Evolutionary conservation across 129 eudicot genomes (phyloP).

Genomic region (Artemisia argyi): DNA sequence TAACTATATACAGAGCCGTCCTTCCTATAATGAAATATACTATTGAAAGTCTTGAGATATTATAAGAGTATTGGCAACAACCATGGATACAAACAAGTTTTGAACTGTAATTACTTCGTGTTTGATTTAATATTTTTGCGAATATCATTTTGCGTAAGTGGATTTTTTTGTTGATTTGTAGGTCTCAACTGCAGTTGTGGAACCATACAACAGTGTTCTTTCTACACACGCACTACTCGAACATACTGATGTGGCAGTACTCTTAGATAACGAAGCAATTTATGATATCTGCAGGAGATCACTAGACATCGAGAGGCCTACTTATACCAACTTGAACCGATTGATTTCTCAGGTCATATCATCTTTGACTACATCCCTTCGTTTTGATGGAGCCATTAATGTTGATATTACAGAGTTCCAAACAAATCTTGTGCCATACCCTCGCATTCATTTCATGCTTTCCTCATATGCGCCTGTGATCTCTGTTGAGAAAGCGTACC

Average conservation of each 20-base stretch:
- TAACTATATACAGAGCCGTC: not conserved
- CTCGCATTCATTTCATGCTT: conserved; percentile 87
- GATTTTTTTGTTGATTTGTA: conserved; percentile 1
- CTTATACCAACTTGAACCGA: conserved; percentile 10
- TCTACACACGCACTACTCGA: conserved; percentile 15
- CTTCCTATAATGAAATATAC: not conserved
- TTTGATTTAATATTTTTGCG: not conserved
- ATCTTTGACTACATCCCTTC: conserved; percentile 73
- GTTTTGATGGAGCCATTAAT: conserved; percentile 91
- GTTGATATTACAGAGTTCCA: conserved; percentile 84
- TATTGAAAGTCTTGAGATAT: not conserved
- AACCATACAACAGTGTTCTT: conserved; percentile 21
- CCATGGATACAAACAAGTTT: not conserved
- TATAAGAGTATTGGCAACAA: not conserved
- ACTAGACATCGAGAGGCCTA: conserved; percentile 16
- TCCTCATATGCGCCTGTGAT: conserved; percentile 90
- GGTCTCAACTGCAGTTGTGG: conserved; percentile 19
- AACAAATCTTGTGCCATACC: conserved; percentile 91
- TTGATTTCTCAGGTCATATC: conserved; percentile 12
- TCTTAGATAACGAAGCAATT: conserved; percentile 15
- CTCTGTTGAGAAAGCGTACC: conserved; percentile 80
- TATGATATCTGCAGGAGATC: conserved; percentile 18
- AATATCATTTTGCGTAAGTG: no score
- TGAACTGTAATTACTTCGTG: not conserved
- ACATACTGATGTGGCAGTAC: conserved; percentile 11